A percentile compares a stretch with the other conserved stretches of the same genome.
Conservation (phyloP, 1,284 basidiomycete species). For the Meripilus lineatus region DNA sequence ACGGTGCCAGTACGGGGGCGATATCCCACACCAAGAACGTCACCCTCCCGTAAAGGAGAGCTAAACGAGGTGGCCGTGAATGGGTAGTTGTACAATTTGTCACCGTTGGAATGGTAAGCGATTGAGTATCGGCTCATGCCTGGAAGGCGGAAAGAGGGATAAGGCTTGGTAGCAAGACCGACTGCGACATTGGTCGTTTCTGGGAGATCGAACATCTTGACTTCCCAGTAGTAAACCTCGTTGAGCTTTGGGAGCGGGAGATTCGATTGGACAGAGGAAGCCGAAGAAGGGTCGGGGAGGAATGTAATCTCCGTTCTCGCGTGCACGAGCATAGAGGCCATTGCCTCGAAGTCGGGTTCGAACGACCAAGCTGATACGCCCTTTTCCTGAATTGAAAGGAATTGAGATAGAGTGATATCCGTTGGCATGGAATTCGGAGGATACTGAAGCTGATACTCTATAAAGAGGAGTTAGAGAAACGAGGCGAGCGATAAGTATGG, state of each 20-base stretch:
- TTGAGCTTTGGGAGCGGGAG: constrained; percentile 92
- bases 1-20: constrained; percentile 92
- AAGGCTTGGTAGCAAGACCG: constrained; percentile 92
- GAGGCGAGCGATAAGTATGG: constrained; percentile 6
- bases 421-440: constrained; percentile 90
- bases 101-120: constrained; percentile 95
- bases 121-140: constrained; percentile 90
- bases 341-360: constrained; percentile 93
- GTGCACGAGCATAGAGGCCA: constrained; percentile 87
- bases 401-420: constrained; percentile 95
- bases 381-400: constrained; percentile 96
- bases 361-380: constrained; percentile 97
- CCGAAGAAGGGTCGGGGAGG: constrained; percentile 88
- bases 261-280: constrained; percentile 92
- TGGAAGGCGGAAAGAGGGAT: constrained; percentile 88
- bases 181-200: constrained; percentile 79
- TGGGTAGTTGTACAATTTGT: constrained; percentile 97
- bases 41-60: constrained; percentile 84
- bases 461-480: constrained; percentile 9
- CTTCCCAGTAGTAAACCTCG: constrained; percentile 98
- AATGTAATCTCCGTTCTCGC: constrained; percentile 94
- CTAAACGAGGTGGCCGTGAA: constrained; percentile 89
- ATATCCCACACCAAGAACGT: constrained; percentile 91
- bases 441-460: constrained; percentile 89
- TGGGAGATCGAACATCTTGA: constrained; percentile 96